A percentile compares a stretch with the other conserved stretches of the same genome.
These are phyloP conservation scores for Claviceps arundinis DNA, from an alignment of 2,329 filamentous ascomycete species.

Conservation along the genomic window DNA sequence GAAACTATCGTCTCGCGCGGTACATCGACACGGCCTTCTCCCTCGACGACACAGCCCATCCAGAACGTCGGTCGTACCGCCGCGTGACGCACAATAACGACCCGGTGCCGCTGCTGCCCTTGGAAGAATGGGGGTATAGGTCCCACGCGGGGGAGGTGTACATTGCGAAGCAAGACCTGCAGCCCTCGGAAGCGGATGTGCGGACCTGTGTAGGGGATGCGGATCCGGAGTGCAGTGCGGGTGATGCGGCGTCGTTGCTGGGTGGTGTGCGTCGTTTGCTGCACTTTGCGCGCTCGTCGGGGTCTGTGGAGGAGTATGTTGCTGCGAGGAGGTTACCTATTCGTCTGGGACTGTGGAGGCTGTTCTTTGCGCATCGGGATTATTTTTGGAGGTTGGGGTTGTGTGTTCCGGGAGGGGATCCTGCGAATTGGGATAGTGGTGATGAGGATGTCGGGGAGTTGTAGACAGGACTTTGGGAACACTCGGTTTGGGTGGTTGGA, in stretches of 20 bases:
- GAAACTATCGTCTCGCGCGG: slow-evolving; percentile 41
- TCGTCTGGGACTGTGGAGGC: slow-evolving; percentile 69
- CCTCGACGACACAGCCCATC: slow-evolving; percentile 20
- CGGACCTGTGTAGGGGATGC: slow-evolving; percentile 55
- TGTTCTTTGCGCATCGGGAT: slow-evolving; percentile 87
- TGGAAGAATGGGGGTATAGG: slow-evolving; percentile 76
- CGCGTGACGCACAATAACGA: slow-evolving; percentile 79
- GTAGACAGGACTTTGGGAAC: background rate
- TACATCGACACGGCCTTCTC: slow-evolving; percentile 43
- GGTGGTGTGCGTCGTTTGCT: slow-evolving; percentile 13
- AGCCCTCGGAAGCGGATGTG: slow-evolving; percentile 58
- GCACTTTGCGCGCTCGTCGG: slow-evolving; percentile 12
- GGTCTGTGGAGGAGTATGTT: slow-evolving; percentile 12
- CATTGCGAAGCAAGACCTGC: slow-evolving; percentile 58
- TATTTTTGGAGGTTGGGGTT: slow-evolving; percentile 92
- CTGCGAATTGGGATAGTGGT: slow-evolving; percentile 45
- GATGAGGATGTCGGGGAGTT: slow-evolving; percentile 5
- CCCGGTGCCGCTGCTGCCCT: slow-evolving; percentile 76
- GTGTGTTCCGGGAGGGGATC: slow-evolving; percentile 71
- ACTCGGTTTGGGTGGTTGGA: too few species aligned
- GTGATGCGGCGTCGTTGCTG: slow-evolving; percentile 30
- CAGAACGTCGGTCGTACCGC: slow-evolving; percentile 41
- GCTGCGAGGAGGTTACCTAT: slow-evolving; percentile 37
- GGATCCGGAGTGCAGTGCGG: slow-evolving; percentile 60
- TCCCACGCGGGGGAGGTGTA: slow-evolving; percentile 81